Base-by-base conservation (phyloP, 179 eudicot genomes). In the Sideroxylon spinosum region DNA sequence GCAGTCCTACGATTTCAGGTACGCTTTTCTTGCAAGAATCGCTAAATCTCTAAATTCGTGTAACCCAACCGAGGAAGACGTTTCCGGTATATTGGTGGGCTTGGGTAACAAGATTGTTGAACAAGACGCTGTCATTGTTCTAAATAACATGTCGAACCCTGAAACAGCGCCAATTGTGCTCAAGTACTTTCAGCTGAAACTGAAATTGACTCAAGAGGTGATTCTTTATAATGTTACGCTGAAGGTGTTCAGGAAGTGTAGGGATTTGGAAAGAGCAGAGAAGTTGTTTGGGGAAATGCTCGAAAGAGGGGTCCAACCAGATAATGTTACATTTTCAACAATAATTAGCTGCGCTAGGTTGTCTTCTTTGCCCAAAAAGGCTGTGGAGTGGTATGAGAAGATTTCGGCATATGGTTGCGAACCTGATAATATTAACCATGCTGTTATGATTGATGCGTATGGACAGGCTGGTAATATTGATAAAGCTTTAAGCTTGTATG, bases 361-460 rank as follows among this genome's bases (percentile, higher is more conserved):
- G 74, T 88, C 89, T n/a, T 81, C 80, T 76, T 68, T 87, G 81
- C 94, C 92, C 0, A 71, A 80, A 0, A 89, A 86, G 74, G 98
- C 95, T 11, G 94, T 90, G 13, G 89, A 90, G 71, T 89, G 93
- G 97, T 95, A 89, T 70, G 98, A 93, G 71, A 95, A 88, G 82
- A 93, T 95, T 97, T 82, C 89, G 0, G 74, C 79, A 9, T 90
- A 84, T 53, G 93, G 89, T 29, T 88, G 91, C 25, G 67, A 86
- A 46, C 99, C 98, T 8, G 99, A 95, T 82, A 88, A 82, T 75
- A 86, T 93, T 78, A 91, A 93, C 26, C 90, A 86, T 72, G 86
- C 95, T 4, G 97, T 90, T 56, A 95, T 93, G 97, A 88, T 95
- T 74, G 97, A 95, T 86, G 89, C 86, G 0, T 95, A 93, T 77